A percentile compares a stretch with the other conserved stretches of the same genome.
These are phyloP conservation scores for Castanea sativa DNA, from an alignment of 306 rosid species.

Conservation along the genomic window DNA sequence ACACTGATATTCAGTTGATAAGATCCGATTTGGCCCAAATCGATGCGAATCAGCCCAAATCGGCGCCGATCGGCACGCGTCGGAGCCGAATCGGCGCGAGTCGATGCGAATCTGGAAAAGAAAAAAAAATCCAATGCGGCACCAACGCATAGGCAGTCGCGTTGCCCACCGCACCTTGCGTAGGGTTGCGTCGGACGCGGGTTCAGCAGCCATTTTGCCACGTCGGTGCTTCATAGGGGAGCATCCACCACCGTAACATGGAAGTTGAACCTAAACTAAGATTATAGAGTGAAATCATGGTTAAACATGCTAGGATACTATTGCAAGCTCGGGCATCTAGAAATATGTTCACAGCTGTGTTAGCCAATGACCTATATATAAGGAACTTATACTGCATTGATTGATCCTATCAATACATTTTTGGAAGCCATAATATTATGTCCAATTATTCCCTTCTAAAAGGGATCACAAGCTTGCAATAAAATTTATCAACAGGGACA, in stretches of 20 bases:
- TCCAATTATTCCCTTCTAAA: neutral
- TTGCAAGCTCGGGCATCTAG: neutral
- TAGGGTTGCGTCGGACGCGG: too few species aligned
- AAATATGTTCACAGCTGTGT: neutral
- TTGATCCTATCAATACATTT: neutral
- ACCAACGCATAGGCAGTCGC: too few species aligned
- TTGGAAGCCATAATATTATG: neutral
- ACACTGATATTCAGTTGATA: too few species aligned
- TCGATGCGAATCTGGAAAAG: too few species aligned
- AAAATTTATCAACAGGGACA: neutral
- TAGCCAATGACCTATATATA: neutral
- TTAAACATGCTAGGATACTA: neutral
- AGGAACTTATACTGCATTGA: neutral
- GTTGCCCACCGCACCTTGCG: too few species aligned
- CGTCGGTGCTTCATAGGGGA: too few species aligned
- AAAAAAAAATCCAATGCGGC: too few species aligned
- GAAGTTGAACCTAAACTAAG: neutral
- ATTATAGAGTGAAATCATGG: neutral
- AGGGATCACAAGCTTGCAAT: neutral
- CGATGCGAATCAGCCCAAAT: too few species aligned
- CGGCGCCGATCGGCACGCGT: too few species aligned
- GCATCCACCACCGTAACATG: neutral
- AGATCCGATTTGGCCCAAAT: too few species aligned
- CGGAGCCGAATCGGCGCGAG: too few species aligned
- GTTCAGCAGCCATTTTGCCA: too few species aligned